Percentiles rank a stretch among this genome's conserved stretches.
These are phyloP conservation scores for Mikania micrantha DNA, from an alignment of 129 eudicot genomes.

Conservation along the genomic window DNA sequence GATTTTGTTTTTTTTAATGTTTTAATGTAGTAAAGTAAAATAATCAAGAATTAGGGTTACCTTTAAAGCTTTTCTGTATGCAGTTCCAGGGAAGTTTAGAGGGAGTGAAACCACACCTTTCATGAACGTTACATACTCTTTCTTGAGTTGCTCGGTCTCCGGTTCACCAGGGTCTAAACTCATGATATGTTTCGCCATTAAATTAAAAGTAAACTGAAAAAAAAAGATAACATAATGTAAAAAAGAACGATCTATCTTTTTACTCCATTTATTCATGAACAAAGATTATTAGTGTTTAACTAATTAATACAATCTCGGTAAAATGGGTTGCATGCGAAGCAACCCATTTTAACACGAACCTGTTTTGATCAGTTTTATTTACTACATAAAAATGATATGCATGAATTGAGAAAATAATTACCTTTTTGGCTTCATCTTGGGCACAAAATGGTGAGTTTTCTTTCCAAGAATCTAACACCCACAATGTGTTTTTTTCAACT, in stretches of 20 bases:
- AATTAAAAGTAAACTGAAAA: slow-evolving; percentile 83
- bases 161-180: slow-evolving; percentile 87
- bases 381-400: too few relatives aligned
- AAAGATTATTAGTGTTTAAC: too few relatives aligned
- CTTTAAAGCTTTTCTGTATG: slow-evolving; percentile 79
- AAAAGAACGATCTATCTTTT: not conserved
- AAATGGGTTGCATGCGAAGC: not conserved
- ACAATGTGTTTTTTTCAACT: slow-evolving; percentile 72
- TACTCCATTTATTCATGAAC: too few relatives aligned
- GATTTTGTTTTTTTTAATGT: not conserved
- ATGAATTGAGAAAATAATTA: slow-evolving; percentile 2
- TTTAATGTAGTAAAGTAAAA: not conserved
- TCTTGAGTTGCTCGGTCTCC: slow-evolving; percentile 76
- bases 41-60: slow-evolving; percentile 23
- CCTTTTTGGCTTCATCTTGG: slow-evolving; percentile 97
- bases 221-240: not conserved
- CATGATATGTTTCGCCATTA: slow-evolving; percentile 98
- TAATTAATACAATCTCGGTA: too few relatives aligned
- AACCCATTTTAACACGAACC: not conserved
- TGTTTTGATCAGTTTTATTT: not conserved
- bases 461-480: slow-evolving; percentile 69
- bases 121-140: slow-evolving; percentile 93
- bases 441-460: slow-evolving; percentile 62
- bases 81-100: slow-evolving; percentile 88
- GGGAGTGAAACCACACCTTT: slow-evolving; percentile 96